Percentiles rank a stretch among this genome's conserved stretches.
phyloP scores from a whole-genome alignment of 1,139 yeast genomes.

The Scheffersomyces stambukii region DNA sequence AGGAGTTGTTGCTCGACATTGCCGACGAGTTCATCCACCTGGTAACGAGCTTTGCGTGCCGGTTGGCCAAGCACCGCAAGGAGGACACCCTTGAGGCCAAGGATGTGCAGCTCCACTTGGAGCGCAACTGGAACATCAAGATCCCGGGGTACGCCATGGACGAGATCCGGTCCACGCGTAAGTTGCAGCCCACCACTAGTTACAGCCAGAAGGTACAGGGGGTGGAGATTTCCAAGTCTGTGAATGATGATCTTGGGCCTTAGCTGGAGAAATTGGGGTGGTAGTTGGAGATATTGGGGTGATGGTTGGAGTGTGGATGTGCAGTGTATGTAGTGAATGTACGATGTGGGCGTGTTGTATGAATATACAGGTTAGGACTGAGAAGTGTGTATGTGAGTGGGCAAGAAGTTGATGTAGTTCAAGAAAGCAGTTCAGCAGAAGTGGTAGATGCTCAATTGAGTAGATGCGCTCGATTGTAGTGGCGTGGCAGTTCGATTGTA shows the following conservation, averaged over 20 bases:
- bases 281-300: too few relatives aligned
- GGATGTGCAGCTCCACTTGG: conserved; percentile 89
- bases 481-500: too few relatives aligned
- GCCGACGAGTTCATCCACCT: conserved; percentile 95
- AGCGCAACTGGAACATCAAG: conserved; percentile 92
- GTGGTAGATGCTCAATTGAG: too few relatives aligned
- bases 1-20: conserved; percentile 80
- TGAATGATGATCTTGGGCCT: conserved; percentile 22
- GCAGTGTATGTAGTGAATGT: too few relatives aligned
- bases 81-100: conserved; percentile 81
- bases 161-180: conserved; percentile 80
- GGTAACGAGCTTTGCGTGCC: conserved; percentile 90
- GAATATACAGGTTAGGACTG: too few relatives aligned
- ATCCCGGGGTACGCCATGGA: conserved; percentile 95
- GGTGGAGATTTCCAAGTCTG: conserved; percentile 24
- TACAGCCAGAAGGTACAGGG: conserved; percentile 63
- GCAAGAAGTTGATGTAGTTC: too few relatives aligned
- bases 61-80: conserved; percentile 93
- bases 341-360: too few relatives aligned
- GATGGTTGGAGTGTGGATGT: too few relatives aligned
- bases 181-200: conserved; percentile 69
- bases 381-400: too few relatives aligned
- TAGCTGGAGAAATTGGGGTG: too few relatives aligned
- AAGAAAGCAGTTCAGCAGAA: too few relatives aligned
- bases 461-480: too few relatives aligned